Conservation (phyloP, 106 monocot species). For the Acorus calamus region DNA sequence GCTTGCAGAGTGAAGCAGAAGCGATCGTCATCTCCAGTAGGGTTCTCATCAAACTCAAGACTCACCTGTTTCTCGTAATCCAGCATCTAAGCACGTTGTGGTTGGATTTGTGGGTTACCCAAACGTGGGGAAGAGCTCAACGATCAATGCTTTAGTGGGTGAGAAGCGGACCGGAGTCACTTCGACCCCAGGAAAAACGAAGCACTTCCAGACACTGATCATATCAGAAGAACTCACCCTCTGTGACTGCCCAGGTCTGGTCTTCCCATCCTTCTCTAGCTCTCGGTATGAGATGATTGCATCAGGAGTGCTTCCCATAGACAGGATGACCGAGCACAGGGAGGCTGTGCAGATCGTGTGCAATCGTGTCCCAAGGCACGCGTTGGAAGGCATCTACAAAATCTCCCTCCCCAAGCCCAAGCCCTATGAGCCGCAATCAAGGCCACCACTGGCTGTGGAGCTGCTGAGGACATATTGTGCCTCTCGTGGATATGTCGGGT, state of each 20-base stretch:
- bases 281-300: constrained; percentile 92
- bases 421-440: constrained; percentile 51
- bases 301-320: constrained; percentile 82
- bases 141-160: constrained; percentile 94
- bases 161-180: constrained; percentile 81
- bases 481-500: constrained; percentile 72
- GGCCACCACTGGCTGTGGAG: constrained; percentile 61
- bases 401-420: constrained; percentile 77
- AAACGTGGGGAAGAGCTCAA: constrained; percentile 95
- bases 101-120: constrained; percentile 98
- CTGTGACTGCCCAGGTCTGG: constrained; percentile 93
- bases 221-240: constrained; percentile 86
- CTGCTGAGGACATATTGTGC: constrained; percentile 71
- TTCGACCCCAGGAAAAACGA: constrained; percentile 93
- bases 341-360: constrained; percentile 82
- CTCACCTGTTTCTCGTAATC: constrained; percentile 6
- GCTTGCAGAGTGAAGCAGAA: constrained; percentile 80
- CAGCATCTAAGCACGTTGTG: constrained; percentile 48
- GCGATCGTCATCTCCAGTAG: constrained; percentile 28
- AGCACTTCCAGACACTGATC: constrained; percentile 93
- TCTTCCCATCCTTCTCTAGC: constrained; percentile 93
- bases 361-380: constrained; percentile 44
- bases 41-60: constrained; percentile 7
- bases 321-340: constrained; percentile 73
- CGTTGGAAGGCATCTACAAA: constrained; percentile 55